These are phyloP conservation scores for Suillus sp. DNA, from an alignment of 768 basidiomycete genomes.

Conservation along the genomic window DNA sequence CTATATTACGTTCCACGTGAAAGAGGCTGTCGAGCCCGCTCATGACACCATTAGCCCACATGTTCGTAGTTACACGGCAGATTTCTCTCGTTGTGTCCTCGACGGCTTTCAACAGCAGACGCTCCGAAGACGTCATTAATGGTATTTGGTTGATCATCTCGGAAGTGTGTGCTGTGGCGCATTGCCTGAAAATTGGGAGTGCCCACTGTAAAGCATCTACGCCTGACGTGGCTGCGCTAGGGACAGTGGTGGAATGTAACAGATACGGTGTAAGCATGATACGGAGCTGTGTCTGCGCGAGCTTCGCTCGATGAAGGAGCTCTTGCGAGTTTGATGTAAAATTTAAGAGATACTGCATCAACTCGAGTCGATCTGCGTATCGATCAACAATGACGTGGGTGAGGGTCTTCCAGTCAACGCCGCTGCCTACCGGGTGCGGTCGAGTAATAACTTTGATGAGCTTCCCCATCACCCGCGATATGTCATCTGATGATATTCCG, in stretches of 20 bases:
- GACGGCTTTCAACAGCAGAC: slow-evolving; percentile 27
- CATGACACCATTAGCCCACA: slow-evolving; percentile 47
- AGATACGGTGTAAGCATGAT: slow-evolving; percentile 20
- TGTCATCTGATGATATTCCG: slow-evolving; percentile 19
- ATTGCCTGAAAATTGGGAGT: slow-evolving; percentile 31
- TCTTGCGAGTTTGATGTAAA: slow-evolving; percentile 17
- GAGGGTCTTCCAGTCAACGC: slow-evolving; percentile 46
- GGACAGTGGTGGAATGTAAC: slow-evolving; percentile 10
- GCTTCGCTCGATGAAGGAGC: slow-evolving; percentile 13
- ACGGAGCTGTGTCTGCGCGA: slow-evolving; percentile 24
- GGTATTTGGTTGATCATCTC: slow-evolving; percentile 15
- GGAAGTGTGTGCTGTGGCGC: slow-evolving; percentile 34
- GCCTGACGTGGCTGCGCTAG: slow-evolving; percentile 7
- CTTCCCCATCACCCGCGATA: slow-evolving; percentile 9
- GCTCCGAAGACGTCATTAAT: slow-evolving; percentile 32
- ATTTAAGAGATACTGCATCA: slow-evolving; percentile 40
- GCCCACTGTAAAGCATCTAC: slow-evolving; percentile 27
- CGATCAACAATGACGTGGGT: slow-evolving; percentile 42
- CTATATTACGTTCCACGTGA: slow-evolving; percentile 9
- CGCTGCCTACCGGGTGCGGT: slow-evolving; percentile 25
- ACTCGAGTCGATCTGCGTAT: slow-evolving; percentile 44
- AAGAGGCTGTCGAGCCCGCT: slow-evolving; percentile 21
- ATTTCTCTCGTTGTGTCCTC: slow-evolving; percentile 45
- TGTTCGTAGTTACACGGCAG: slow-evolving; percentile 44
- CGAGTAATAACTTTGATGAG: slow-evolving; percentile 11